Evolutionary conservation across 139 green algal species (phyloP), one percentile per base, ranked within the genome.

Genomic region (Astrephomene gubernaculifera): DNA sequence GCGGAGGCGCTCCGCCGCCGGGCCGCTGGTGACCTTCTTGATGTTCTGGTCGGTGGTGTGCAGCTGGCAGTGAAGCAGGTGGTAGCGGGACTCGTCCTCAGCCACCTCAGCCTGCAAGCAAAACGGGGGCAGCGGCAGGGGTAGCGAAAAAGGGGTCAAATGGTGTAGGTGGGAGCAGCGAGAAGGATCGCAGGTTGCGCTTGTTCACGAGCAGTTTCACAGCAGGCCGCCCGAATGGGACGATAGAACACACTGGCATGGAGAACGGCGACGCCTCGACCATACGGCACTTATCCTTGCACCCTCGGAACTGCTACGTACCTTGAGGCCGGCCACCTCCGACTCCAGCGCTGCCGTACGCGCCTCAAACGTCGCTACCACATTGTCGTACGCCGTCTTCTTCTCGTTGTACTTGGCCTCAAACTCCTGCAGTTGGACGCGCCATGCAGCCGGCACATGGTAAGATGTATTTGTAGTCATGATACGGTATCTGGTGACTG

Each of bases 11-110:
- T 92, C 89, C 38, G 89, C 89, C 2, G 68, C 41, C 4, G 88
- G 88, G 0, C 85, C 88, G 73, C 52, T 87, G 67, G 60, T 88
- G 75, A 91, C 87, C 81, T 76, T 85, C 69, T 84, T 83, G 82
- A 91, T 88, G 76, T 91, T 88, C 25, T 82, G 49, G 86, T 92
- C 89, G 4, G 71, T 78, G 36, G 87, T 71, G 41, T 53, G 67
- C 70, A 92, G 69, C 85, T 92, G 89, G 82, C 85, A 89, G 69
- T 88, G 57, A 52, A 92, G 76, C 60, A 90, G 71, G 63, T 90
- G 85, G 86, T 86, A 92, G 64, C 85, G 81, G 60, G 44, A 41
- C 81, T 92, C 88, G 63, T 78, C 76, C 27, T 90, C 85, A 60
- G 84, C 76, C 31, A 88, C 49, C 81, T 90, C 88, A 17, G 35